phyloP scores from a whole-genome alignment of 1,284 basidiomycete genomes.

The Inonotus hispidus region DNA sequence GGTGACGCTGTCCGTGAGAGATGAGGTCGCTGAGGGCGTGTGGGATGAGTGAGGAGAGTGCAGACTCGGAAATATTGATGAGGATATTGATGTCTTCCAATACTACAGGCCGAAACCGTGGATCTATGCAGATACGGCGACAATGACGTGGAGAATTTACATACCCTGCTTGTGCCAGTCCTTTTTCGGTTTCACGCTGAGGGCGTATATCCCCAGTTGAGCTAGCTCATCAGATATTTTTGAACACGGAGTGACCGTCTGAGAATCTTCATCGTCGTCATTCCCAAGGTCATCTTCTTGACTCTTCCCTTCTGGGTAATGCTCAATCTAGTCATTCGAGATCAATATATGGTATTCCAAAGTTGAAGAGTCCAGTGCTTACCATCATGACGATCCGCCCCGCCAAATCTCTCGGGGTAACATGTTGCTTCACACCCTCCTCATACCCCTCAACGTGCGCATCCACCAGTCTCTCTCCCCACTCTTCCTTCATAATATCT shows the following conservation, averaged over 20 bases:
- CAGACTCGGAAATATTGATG: conserved; percentile 58
- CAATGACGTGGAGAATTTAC: too few species aligned
- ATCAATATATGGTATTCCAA: neutral
- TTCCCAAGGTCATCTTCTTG: neutral
- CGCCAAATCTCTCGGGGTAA: conserved; percentile 43
- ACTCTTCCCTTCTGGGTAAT: conserved; percentile 30
- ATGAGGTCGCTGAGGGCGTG: conserved; percentile 31
- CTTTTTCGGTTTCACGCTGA: conserved; percentile 51
- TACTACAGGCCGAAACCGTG: conserved; percentile 23
- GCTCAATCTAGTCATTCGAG: conserved; percentile 42
- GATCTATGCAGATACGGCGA: too few species aligned
- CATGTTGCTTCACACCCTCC: conserved; percentile 31
- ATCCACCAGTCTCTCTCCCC: conserved; percentile 50
- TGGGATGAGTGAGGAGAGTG: conserved; percentile 37
- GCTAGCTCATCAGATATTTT: conserved; percentile 46
- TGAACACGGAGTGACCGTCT: conserved; percentile 8
- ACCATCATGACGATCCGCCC: conserved; percentile 61
- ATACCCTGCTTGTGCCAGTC: conserved; percentile 40
- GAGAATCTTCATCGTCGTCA: conserved; percentile 1
- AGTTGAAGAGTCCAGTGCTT: neutral
- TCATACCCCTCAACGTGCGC: conserved; percentile 17
- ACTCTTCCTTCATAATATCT: conserved; percentile 47
- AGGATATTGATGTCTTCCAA: conserved; percentile 39
- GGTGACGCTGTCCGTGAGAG: conserved; percentile 37
- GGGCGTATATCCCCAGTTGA: conserved; percentile 47